Evolutionary conservation across 176 grass and related monocot genomes (phyloP), one percentile per base, ranked within the genome.

Genomic region (Raddia guianensis): DNA sequence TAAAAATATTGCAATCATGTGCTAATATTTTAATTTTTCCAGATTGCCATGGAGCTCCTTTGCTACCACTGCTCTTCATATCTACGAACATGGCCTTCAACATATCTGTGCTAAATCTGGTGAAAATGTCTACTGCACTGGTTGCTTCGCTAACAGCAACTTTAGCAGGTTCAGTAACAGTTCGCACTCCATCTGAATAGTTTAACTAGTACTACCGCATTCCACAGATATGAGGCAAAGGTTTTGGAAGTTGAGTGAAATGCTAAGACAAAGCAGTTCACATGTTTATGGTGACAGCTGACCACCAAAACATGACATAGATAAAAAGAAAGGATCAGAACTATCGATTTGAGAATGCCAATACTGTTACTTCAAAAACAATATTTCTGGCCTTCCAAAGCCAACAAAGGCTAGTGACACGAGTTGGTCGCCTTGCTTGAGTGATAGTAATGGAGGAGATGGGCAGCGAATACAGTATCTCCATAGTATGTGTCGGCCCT

Each of bases 61-160:
- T 91, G 19, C 82, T 95, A 65, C 92, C 92, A 81, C 62, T 95
- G 21, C 75, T 99, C 20, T 95, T 91, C 83, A 95, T 98, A 65
- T 65, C 70, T 75, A 72, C 80, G 85, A 99, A 99, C 80, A 93
- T 99, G 82, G 88, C 86, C 49, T 99, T 99, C 90, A 99, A 95
- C 82, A 93, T 99, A 82, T 91, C 92, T 75, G 20, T 89, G 68
- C 84, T 95, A 75, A 89, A 89, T 91, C 87, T 98, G 58, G 90
- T 98, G 79, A 98, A 98, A 88, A 88, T 95, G 81, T 93, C 96
- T 76, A 91, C 92, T 33, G 95, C 96, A 70, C 63, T 99, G 73
- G 79, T 99, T 86, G 88, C 92, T 80, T 99, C 92, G 3, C 64
- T 95, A 72, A 87, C 92, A 76, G 47, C 88, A 81, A 99, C 96